Percentiles rank a stretch among this genome's conserved stretches.
These are phyloP conservation scores for Jaminaea rosea DNA, from an alignment of 1,284 basidiomycete genomes.

Conservation along the genomic window DNA sequence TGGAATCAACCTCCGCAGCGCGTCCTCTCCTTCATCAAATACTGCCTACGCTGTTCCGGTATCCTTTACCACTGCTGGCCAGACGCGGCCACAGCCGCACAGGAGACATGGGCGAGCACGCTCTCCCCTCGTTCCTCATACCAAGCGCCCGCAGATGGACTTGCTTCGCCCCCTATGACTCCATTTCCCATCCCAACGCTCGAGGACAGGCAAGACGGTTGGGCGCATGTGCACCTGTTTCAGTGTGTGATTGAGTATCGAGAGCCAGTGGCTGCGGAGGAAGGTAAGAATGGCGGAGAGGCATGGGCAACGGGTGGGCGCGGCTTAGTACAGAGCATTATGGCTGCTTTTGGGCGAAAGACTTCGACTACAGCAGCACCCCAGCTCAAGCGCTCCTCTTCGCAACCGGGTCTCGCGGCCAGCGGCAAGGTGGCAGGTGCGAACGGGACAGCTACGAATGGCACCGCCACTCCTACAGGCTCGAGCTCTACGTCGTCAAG, in stretches of 20 bases:
- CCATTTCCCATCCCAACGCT: conserved; percentile 15
- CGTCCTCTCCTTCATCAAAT: conserved; percentile 41
- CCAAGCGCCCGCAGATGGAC: conserved; percentile 5
- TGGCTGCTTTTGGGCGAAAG: conserved; percentile 38
- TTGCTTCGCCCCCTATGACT: background rate
- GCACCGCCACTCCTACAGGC: background rate
- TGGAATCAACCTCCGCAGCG: conserved; percentile 27
- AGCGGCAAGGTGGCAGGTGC: conserved; percentile 12
- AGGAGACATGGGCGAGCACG: background rate
- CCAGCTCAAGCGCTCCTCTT: conserved; percentile 10
- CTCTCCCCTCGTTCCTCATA: background rate
- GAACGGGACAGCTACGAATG: background rate
- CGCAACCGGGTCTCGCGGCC: conserved; percentile 12
- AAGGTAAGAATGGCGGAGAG: background rate
- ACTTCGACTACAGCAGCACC: too few species aligned
- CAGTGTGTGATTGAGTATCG: conserved; percentile 38
- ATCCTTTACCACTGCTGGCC: conserved; percentile 52
- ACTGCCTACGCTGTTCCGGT: conserved; percentile 53
- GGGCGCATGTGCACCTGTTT: conserved; percentile 37
- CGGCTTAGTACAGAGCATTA: conserved; percentile 35
- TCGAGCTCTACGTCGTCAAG: background rate
- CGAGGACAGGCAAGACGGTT: conserved; percentile 18
- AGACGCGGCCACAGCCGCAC: conserved; percentile 11
- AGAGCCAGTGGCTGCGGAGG: conserved; percentile 16
- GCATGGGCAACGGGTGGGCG: background rate